phyloP scores from a whole-genome alignment of 768 basidiomycete species.

The Leccinum fibrillosum region DNA sequence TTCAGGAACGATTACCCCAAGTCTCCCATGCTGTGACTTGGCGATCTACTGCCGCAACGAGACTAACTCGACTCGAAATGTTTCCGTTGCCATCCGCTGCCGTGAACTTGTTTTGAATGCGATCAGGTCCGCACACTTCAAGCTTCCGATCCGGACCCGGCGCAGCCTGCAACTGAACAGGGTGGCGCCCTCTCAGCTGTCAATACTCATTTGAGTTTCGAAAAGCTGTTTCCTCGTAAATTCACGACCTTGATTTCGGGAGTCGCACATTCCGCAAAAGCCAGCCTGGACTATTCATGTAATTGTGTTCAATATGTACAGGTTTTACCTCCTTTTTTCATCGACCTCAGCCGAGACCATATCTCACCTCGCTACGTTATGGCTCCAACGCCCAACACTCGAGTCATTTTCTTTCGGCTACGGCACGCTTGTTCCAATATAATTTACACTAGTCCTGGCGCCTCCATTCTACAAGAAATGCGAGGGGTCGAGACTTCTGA shows the following conservation, averaged over 20 bases:
- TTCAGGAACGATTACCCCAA: constrained; percentile 8
- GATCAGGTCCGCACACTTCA: not conserved
- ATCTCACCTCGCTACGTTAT: not conserved
- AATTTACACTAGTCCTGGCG: not conserved
- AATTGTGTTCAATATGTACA: not conserved
- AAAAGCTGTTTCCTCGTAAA: not conserved
- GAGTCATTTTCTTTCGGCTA: not conserved
- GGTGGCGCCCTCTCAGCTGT: not conserved
- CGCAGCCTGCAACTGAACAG: not conserved
- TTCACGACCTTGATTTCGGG: not conserved
- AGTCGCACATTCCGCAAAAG: too few relatives aligned
- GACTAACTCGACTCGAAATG: not conserved
- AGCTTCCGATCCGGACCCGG: constrained; percentile 15
- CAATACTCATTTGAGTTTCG: not conserved
- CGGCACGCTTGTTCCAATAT: not conserved
- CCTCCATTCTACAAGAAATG: constrained; percentile 28
- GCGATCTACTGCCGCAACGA: constrained; percentile 21
- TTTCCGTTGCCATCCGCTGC: not conserved
- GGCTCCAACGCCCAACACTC: not conserved
- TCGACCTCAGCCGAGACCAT: not conserved
- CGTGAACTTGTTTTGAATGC: not conserved
- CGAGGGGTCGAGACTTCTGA: constrained; percentile 45
- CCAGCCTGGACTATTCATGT: too few relatives aligned
- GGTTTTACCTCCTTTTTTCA: not conserved
- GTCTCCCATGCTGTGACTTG: not conserved